Percentiles rank a stretch among this genome's conserved stretches.
phyloP scores from a whole-genome alignment of 108 stramenopile species.

The Halocafeteria seosinensis region DNA sequence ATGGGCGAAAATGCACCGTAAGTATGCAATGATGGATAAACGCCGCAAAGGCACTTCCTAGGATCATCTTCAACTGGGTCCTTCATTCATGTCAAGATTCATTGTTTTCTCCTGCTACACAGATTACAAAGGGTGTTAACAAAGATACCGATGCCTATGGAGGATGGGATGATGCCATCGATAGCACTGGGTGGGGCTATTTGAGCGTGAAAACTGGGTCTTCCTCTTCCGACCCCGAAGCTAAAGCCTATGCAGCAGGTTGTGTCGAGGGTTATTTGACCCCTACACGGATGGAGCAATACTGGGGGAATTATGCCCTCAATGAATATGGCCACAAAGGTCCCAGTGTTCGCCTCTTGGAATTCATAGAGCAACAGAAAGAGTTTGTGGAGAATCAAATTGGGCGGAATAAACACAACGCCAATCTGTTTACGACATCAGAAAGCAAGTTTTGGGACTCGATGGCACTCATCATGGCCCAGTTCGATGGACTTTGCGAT shows the following conservation, averaged over 20 bases:
- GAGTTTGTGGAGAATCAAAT: background rate
- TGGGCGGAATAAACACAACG: too few relatives aligned
- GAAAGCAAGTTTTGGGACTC: too few relatives aligned
- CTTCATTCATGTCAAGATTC: too few relatives aligned
- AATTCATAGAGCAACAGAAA: background rate
- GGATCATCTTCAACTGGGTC: too few relatives aligned
- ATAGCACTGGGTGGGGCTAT: slow-evolving; percentile 1
- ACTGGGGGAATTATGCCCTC: background rate
- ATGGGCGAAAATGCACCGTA: too few relatives aligned
- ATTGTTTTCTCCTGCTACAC: too few relatives aligned
- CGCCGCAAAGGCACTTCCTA: too few relatives aligned
- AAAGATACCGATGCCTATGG: background rate
- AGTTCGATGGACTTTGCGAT: background rate
- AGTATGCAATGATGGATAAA: too few relatives aligned
- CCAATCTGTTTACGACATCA: too few relatives aligned
- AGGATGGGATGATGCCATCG: background rate
- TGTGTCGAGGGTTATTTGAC: background rate
- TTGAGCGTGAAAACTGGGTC: background rate
- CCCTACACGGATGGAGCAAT: background rate
- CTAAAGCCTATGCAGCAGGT: background rate
- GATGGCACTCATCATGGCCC: background rate
- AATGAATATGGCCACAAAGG: background rate
- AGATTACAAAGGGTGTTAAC: too few relatives aligned
- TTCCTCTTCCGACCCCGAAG: background rate
- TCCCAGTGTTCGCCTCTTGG: background rate